phyloP scores from a whole-genome alignment of 2,329 filamentous ascomycete genomes.

The Monilinia polystroma region DNA sequence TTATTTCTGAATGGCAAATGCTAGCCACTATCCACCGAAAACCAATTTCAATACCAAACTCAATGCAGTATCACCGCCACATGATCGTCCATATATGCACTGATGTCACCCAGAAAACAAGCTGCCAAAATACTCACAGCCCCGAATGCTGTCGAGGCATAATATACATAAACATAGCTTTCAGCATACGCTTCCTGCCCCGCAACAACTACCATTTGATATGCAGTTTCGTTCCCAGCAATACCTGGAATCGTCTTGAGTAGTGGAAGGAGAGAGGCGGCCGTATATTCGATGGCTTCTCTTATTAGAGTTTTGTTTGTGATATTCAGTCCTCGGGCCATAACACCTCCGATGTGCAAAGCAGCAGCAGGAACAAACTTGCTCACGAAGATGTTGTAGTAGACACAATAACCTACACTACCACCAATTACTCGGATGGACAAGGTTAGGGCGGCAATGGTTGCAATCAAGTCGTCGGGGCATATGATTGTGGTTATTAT shows the following conservation, averaged over 20 bases:
- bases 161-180: constrained; percentile 25
- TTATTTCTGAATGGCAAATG: neutral
- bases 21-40: neutral
- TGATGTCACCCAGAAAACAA: constrained; percentile 58
- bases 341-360: constrained; percentile 30
- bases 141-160: constrained; percentile 59
- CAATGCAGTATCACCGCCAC: constrained; percentile 24
- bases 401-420: constrained; percentile 59
- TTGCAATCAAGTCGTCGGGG: constrained; percentile 48
- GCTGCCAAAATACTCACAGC: constrained; percentile 53
- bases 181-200: constrained; percentile 43
- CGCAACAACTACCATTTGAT: constrained; percentile 51
- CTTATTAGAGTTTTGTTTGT: constrained; percentile 46
- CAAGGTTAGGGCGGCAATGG: constrained; percentile 64
- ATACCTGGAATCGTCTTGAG: constrained; percentile 41
- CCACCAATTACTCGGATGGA: constrained; percentile 69
- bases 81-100: constrained; percentile 44
- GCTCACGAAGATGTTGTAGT: constrained; percentile 53
- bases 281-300: constrained; percentile 43
- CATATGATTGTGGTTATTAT: constrained; percentile 41
- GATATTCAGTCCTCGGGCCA: constrained; percentile 46
- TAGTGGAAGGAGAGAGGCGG: constrained; percentile 44
- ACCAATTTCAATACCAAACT: neutral
- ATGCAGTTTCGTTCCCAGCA: constrained; percentile 48
- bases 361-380: constrained; percentile 41